Percentiles rank a stretch among this genome's conserved stretches.
Evolutionary conservation across 208 protist species (phyloP).

Genomic region (Wallacemonas sp.): DNA sequence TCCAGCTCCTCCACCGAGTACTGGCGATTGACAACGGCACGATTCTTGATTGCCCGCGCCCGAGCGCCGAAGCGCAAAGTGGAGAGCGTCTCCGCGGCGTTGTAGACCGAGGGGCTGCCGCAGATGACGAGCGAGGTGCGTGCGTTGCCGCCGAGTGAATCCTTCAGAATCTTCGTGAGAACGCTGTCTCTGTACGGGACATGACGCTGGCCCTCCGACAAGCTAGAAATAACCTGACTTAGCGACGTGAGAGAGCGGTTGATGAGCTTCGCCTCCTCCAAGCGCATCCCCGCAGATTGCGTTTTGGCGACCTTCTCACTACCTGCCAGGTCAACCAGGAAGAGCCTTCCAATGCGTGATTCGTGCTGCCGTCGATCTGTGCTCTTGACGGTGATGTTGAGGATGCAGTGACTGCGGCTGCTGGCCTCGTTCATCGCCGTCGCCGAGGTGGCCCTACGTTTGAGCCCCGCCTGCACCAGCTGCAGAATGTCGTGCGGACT

Average conservation of each 20-base stretch:
- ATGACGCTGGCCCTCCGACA: constrained; percentile 67
- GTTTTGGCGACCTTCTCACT: constrained; percentile 89
- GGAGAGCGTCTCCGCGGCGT: constrained; percentile 86
- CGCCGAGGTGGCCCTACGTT: constrained; percentile 71
- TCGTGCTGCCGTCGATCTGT: constrained; percentile 46
- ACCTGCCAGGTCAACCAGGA: constrained; percentile 90
- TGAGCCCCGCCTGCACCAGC: constrained; percentile 70
- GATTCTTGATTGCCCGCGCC: constrained; percentile 85
- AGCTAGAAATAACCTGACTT: constrained; percentile 78
- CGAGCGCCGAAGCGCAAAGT: constrained; percentile 85
- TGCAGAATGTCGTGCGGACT: constrained; percentile 82
- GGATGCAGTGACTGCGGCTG: constrained; percentile 85
- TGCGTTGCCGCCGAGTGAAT: constrained; percentile 89
- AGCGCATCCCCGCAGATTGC: constrained; percentile 66
- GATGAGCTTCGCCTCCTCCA: constrained; percentile 93
- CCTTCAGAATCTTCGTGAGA: constrained; percentile 85
- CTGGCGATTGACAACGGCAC: constrained; percentile 76
- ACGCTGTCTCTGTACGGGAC: constrained; percentile 90
- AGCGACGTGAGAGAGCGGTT: constrained; percentile 90
- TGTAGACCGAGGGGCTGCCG: constrained; percentile 76
- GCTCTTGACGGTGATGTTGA: constrained; percentile 81
- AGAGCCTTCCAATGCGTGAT: constrained; percentile 83
- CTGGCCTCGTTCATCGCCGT: constrained; percentile 89
- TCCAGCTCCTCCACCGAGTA: constrained; percentile 73
- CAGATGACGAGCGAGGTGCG: constrained; percentile 89